A percentile compares a stretch with the other conserved stretches of the same genome.
phyloP scores from a whole-genome alignment of 2,329 filamentous ascomycete genomes.

The Colletotrichum theobromicola region DNA sequence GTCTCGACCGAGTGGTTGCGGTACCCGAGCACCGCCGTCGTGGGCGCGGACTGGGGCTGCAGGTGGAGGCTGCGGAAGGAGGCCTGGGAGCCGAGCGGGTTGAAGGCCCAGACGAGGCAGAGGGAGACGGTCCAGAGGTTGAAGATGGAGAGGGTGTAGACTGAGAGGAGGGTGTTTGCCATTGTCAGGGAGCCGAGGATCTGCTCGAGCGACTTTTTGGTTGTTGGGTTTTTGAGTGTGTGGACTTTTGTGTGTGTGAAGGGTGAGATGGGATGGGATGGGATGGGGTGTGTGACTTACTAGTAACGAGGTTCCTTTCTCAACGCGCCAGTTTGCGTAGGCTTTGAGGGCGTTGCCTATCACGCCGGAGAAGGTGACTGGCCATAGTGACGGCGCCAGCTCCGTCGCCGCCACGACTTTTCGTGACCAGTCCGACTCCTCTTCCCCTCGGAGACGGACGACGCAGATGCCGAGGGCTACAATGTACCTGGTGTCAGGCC shows the following conservation, averaged over 20 bases:
- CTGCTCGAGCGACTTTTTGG: neutral
- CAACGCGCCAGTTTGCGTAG: neutral
- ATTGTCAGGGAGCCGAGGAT: neutral
- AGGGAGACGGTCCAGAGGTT: neutral
- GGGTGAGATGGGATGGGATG: too few relatives aligned
- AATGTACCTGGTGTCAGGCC: neutral
- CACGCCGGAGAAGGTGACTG: neutral
- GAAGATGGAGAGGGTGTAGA: neutral
- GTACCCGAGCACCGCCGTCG: neutral
- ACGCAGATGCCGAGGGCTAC: neutral
- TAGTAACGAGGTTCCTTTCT: neutral
- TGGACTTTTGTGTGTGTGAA: too few relatives aligned
- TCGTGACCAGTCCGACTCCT: neutral
- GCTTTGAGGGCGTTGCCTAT: neutral
- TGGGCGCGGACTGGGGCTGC: neutral
- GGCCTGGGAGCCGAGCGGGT: neutral
- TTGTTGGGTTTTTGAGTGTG: neutral
- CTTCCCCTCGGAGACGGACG: neutral
- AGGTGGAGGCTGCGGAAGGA: neutral
- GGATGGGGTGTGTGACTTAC: too few relatives aligned
- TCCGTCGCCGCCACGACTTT: neutral
- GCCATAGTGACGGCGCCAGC: neutral
- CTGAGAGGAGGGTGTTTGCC: neutral
- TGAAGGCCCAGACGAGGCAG: neutral
- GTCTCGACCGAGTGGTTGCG: neutral